These are phyloP conservation scores for Kondoa malvinella DNA, from an alignment of 768 basidiomycete genomes.

Conservation along the genomic window DNA sequence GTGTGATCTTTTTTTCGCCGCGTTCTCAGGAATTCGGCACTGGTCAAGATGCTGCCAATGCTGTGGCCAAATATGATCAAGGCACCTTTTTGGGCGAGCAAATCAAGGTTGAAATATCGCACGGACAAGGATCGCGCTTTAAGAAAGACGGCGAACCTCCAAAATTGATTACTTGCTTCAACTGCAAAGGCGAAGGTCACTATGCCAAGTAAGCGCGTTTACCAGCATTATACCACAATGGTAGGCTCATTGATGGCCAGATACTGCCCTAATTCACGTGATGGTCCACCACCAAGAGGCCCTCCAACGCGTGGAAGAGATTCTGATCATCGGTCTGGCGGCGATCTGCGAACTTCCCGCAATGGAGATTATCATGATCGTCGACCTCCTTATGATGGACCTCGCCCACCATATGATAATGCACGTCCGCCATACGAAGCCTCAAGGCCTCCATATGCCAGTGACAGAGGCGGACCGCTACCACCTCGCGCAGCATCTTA, in stretches of 20 bases:
- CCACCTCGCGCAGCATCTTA: too few species aligned
- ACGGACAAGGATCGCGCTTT: background rate
- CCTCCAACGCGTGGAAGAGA: background rate
- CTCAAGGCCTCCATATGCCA: too few species aligned
- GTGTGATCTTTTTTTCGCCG: background rate
- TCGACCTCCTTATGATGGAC: background rate
- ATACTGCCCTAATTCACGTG: background rate
- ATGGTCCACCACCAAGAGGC: background rate
- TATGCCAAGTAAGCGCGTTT: conserved; percentile 9
- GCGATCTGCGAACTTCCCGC: background rate
- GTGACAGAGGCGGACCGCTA: too few species aligned
- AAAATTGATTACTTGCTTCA: conserved; percentile 16
- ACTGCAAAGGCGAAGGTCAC: conserved; percentile 16
- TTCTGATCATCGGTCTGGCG: background rate
- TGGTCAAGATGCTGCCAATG: conserved; percentile 15
- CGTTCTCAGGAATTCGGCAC: conserved; percentile 19
- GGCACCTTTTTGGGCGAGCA: conserved; percentile 27
- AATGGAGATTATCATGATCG: background rate
- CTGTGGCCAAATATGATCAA: conserved; percentile 26
- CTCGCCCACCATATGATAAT: background rate
- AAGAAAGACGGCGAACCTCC: conserved; percentile 1
- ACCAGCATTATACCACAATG: background rate
- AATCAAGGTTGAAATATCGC: conserved; percentile 26
- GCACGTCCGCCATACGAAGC: background rate
- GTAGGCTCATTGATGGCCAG: background rate